phyloP scores from a whole-genome alignment of 1,139 yeast genomes.

The Kodamaea anthophila region DNA sequence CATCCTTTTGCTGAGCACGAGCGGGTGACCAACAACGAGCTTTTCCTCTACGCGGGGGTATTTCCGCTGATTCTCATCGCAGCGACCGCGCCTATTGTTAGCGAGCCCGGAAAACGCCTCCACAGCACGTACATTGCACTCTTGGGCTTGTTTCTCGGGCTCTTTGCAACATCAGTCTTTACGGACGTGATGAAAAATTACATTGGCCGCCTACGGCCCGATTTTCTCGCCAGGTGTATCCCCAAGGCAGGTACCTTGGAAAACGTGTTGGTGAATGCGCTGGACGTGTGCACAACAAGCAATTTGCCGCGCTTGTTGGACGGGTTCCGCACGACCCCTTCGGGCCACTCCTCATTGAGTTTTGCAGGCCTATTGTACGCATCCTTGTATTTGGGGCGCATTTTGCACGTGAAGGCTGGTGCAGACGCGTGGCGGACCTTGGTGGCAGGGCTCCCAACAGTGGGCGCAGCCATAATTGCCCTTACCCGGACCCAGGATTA shows the following conservation, averaged over 20 bases:
- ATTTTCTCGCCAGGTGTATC: conserved; percentile 64
- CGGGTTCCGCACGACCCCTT: conserved; percentile 75
- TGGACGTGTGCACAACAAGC: conserved; percentile 57
- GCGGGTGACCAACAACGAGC: conserved; percentile 29
- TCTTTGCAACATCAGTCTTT: conserved; percentile 34
- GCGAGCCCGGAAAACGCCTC: conserved; percentile 29
- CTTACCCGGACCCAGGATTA: conserved; percentile 72
- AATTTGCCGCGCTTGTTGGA: conserved; percentile 42
- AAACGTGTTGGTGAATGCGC: conserved; percentile 44
- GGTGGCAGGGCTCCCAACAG: conserved; percentile 28
- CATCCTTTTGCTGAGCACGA: conserved; percentile 43
- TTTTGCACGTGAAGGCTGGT: conserved; percentile 40
- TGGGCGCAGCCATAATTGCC: conserved; percentile 63
- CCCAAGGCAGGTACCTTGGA: conserved; percentile 46
- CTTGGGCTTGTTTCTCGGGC: conserved; percentile 34
- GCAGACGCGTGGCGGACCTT: conserved; percentile 46
- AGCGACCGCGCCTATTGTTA: conserved; percentile 19
- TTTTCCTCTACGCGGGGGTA: conserved; percentile 34
- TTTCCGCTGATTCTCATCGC: conserved; percentile 30
- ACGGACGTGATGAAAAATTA: conserved; percentile 59
- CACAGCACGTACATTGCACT: conserved; percentile 37
- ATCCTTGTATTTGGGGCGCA: conserved; percentile 62
- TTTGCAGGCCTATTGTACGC: conserved; percentile 63
- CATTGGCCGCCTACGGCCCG: conserved; percentile 76
- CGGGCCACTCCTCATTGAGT: conserved; percentile 66